Conservation (phyloP, 2,329 filamentous ascomycete species). For the Xylaria sp. region DNA sequence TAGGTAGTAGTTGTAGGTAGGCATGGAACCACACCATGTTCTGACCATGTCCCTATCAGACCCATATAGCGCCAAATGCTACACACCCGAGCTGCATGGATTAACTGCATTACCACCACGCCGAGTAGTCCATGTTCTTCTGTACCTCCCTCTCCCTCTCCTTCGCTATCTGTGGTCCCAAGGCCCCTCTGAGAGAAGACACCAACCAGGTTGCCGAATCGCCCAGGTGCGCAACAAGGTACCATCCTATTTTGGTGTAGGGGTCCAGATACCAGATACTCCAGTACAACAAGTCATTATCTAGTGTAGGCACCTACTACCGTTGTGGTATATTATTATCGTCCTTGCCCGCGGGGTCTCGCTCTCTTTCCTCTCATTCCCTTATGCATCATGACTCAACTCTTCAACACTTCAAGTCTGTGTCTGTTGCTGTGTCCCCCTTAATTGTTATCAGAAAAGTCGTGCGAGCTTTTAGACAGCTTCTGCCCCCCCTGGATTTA, state of each 20-base stretch:
- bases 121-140: not conserved
- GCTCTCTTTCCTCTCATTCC: conserved; percentile 4
- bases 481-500: not conserved
- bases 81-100: conserved; percentile 28
- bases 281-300: not conserved
- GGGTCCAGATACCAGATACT: conserved; percentile 20
- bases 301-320: no score
- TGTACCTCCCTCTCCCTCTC: not conserved
- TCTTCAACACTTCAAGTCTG: not conserved
- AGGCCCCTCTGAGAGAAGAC: conserved; percentile 13
- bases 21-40: no score
- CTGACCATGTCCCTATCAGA: not conserved
- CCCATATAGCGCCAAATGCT: conserved; percentile 4
- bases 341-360: conserved; percentile 20
- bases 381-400: not conserved
- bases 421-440: not conserved
- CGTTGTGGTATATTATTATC: conserved; percentile 27
- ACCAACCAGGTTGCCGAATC: conserved; percentile 22
- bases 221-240: conserved; percentile 20
- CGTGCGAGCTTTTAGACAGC: not conserved
- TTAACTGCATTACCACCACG: conserved; percentile 24
- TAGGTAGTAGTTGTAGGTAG: not conserved
- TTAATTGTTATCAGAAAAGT: not conserved
- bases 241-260: conserved; percentile 22
- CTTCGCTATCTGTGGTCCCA: conserved; percentile 26